A percentile compares a stretch with the other conserved stretches of the same genome.
phyloP scores from a whole-genome alignment of 768 basidiomycete species.

The Tricholoma sp. region DNA sequence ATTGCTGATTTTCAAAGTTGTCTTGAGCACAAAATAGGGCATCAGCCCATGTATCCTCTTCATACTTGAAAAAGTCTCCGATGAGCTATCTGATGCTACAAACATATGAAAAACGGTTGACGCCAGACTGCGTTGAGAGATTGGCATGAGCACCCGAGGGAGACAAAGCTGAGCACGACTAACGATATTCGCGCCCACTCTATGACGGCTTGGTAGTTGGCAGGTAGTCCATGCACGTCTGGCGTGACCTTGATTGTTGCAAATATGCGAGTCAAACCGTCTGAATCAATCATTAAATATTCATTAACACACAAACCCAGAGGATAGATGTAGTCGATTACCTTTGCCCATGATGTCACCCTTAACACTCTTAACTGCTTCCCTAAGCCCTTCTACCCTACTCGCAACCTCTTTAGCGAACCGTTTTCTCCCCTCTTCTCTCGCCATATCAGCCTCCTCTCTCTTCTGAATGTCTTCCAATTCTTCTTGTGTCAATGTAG shows the following conservation, averaged over 20 bases:
- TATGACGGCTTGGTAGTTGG: constrained; percentile 81
- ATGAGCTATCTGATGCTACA: constrained; percentile 88
- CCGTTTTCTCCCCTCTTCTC: constrained; percentile 82
- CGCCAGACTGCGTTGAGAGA: constrained; percentile 57
- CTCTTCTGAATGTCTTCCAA: constrained; percentile 69
- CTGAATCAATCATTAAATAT: constrained; percentile 29
- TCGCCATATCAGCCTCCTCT: constrained; percentile 82
- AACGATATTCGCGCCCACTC: constrained; percentile 98
- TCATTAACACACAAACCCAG: neutral
- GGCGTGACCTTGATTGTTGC: constrained; percentile 80
- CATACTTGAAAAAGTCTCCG: constrained; percentile 79
- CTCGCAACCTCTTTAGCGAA: constrained; percentile 86
- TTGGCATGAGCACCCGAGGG: neutral
- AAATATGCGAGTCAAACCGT: constrained; percentile 88
- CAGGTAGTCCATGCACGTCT: constrained; percentile 70
- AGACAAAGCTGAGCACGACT: constrained; percentile 26
- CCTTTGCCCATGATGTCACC: constrained; percentile 91
- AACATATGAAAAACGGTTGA: constrained; percentile 96
- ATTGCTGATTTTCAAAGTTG: constrained; percentile 88
- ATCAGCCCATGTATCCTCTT: constrained; percentile 94
- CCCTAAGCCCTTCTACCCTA: constrained; percentile 81
- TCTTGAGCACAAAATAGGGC: constrained; percentile 96
- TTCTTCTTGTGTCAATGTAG: constrained; percentile 64
- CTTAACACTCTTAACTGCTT: constrained; percentile 82
- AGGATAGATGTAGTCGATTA: constrained; percentile 18